These are phyloP conservation scores for Clausena lansium DNA, from an alignment of 345 rosid genomes.

Conservation along the genomic window DNA sequence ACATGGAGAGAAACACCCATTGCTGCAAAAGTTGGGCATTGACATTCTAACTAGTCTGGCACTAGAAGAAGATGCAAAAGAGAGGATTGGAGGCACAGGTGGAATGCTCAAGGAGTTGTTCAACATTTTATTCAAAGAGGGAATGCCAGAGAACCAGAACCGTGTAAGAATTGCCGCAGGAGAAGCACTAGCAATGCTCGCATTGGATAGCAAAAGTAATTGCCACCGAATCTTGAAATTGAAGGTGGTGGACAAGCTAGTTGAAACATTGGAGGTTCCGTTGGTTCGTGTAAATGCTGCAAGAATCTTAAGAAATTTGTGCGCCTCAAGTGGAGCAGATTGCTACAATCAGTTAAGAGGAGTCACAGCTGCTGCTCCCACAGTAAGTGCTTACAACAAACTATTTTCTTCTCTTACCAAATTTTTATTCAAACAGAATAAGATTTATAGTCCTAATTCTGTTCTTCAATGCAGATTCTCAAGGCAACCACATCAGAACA, in stretches of 20 bases:
- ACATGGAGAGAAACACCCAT: conserved; percentile 61
- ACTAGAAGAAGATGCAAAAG: conserved; percentile 64
- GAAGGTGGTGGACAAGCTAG: conserved; percentile 44
- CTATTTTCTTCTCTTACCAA: not conserved
- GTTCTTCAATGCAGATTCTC: conserved; percentile 52
- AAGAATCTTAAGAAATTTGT: conserved; percentile 71
- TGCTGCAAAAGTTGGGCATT: conserved; percentile 68
- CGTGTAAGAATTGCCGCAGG: conserved; percentile 73
- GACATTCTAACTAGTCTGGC: conserved; percentile 74
- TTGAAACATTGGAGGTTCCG: conserved; percentile 51
- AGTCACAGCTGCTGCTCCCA: conserved; percentile 59
- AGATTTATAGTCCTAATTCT: not conserved
- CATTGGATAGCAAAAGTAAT: conserved; percentile 68
- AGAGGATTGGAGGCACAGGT: conserved; percentile 84
- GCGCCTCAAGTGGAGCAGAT: conserved; percentile 46
- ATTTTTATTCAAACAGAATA: not conserved
- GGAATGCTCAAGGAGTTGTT: conserved; percentile 75
- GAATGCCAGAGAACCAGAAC: conserved; percentile 28
- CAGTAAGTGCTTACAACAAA: conserved; percentile 39
- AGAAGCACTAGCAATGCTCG: conserved; percentile 86
- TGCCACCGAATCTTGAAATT: conserved; percentile 67
- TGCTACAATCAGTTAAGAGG: conserved; percentile 53
- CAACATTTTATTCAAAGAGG: conserved; percentile 62
- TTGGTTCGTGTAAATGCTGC: conserved; percentile 66
- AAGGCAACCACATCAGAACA: conserved; percentile 59